Evolutionary conservation across 176 grass and related monocot species (phyloP), one percentile per base, ranked within the genome.

Genomic region (Carex pumila): DNA sequence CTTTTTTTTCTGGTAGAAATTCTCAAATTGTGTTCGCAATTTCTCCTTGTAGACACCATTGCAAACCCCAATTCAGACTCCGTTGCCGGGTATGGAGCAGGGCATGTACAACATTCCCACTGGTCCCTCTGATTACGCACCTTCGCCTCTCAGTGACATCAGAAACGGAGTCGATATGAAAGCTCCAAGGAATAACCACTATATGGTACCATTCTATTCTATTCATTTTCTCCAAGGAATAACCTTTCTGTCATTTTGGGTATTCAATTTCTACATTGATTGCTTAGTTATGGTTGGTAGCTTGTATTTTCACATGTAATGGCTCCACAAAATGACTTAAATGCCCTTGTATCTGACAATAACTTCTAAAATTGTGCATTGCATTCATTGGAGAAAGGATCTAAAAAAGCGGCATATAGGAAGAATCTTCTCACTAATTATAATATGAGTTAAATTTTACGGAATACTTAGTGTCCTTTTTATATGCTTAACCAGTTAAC

Each of bases 31-130:
- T 81, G 6, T 10, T 61, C 62, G 6, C 65, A 62, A 39, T 39
- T 49, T 30, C 57, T 56, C 22, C 22, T 15, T 79, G 34, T 83
- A 98, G 92, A 98, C 92, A 13, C 92, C 89, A 0, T 79, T 93
- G 61, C 91, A 95, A 84, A 95, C 96, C 53, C 93, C 96, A 18
- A 92, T 93, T 53, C 96, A 95, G 84, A 99, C 96, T 39, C 96
- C 96, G 3, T 56, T 87, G 36, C 85, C 85, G 13, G 88, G 88
- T 49, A 81, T 83, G 4, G 93, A 99, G 62, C 12, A 83, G 14
- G 87, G 82, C 4, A 95, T 92, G 86, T 99, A 95, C 70, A 99
- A 95, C 73, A 99, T 95, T 79, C 93, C 93, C 1, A 99, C 91
- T 0, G 96, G 91, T 3, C 89, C 93, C 50, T 99, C 96, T 0